Evolutionary conservation across 2,329 filamentous ascomycete genomes (phyloP).

Genomic region (Cylindrodendrum hubeiense): DNA sequence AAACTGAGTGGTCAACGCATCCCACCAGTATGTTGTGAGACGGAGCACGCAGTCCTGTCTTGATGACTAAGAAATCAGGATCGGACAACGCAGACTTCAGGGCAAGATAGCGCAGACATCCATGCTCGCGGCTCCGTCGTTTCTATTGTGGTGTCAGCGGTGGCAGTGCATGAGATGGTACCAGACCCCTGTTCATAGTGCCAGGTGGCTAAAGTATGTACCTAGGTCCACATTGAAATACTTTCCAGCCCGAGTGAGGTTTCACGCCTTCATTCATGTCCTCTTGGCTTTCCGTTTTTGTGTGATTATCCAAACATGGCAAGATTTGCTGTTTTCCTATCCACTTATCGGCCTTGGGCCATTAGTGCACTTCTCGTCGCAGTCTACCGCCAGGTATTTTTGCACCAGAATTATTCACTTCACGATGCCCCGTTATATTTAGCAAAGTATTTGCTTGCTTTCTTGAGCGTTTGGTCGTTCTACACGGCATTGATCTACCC

Average conservation of each 20-base stretch:
- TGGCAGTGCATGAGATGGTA: not conserved
- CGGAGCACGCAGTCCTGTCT: no score
- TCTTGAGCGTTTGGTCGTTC: conserved; percentile 21
- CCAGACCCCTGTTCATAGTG: no score
- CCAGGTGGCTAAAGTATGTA: not conserved
- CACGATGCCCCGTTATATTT: conserved; percentile 5
- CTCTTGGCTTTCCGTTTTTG: not conserved
- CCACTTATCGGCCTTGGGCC: conserved; percentile 30
- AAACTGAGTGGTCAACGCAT: no score
- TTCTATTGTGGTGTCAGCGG: not conserved
- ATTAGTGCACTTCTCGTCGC: not conserved
- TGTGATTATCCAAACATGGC: conserved; percentile 10
- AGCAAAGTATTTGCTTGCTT: not conserved
- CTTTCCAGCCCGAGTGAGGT: not conserved
- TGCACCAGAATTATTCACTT: conserved; percentile 5
- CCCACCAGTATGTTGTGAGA: no score
- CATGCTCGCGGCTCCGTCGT: not conserved
- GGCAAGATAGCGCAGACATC: not conserved
- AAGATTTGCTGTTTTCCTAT: conserved; percentile 21
- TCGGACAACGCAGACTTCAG: no score
- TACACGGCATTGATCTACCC: conserved; percentile 26
- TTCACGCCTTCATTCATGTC: conserved; percentile 4
- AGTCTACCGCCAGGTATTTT: not conserved
- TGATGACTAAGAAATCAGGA: no score
- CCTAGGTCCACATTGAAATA: not conserved